These are phyloP conservation scores for Stagonosporopsis vannaccii DNA, from an alignment of 2,329 filamentous ascomycete genomes.

Conservation along the genomic window DNA sequence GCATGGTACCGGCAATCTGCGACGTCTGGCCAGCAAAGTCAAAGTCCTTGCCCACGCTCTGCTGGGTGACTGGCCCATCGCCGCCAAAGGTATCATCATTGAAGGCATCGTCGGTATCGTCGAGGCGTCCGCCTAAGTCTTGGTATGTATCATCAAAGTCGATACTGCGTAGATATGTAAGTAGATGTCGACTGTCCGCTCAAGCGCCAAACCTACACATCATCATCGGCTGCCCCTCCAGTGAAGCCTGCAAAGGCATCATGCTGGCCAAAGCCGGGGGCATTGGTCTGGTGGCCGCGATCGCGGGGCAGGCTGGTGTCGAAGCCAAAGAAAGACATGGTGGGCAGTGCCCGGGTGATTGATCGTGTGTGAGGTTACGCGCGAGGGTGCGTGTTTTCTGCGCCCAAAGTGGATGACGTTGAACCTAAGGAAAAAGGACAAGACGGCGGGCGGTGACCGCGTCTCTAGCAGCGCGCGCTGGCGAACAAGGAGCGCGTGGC, in stretches of 20 bases:
- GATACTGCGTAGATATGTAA: conserved; percentile 64
- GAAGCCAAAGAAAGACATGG: conserved; percentile 94
- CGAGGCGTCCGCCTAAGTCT: conserved; percentile 86
- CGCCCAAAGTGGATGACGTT: conserved; percentile 30
- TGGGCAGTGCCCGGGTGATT: conserved; percentile 8
- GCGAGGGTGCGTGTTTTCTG: conserved; percentile 4
- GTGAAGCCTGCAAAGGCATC: conserved; percentile 90
- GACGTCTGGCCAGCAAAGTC: conserved; percentile 96
- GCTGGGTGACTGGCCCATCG: conserved; percentile 55
- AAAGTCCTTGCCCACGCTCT: conserved; percentile 84
- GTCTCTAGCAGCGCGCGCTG: not conserved
- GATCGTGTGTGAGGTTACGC: conserved; percentile 10
- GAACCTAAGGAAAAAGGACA: conserved; percentile 16
- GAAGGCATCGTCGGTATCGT: conserved; percentile 91
- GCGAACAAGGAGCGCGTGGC: not conserved
- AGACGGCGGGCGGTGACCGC: conserved; percentile 15
- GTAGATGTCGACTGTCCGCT: conserved; percentile 43
- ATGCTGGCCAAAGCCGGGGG: conserved; percentile 83
- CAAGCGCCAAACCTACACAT: conserved; percentile 60
- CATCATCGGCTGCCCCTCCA: conserved; percentile 63
- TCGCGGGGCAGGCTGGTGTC: conserved; percentile 72
- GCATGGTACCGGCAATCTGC: conserved; percentile 82
- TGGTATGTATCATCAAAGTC: conserved; percentile 99
- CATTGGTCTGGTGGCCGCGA: conserved; percentile 69
- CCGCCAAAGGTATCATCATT: conserved; percentile 92